A percentile compares a stretch with the other conserved stretches of the same genome.
These are phyloP conservation scores for Epichloe uncinata DNA, from an alignment of 2,329 filamentous ascomycete genomes.

Conservation along the genomic window DNA sequence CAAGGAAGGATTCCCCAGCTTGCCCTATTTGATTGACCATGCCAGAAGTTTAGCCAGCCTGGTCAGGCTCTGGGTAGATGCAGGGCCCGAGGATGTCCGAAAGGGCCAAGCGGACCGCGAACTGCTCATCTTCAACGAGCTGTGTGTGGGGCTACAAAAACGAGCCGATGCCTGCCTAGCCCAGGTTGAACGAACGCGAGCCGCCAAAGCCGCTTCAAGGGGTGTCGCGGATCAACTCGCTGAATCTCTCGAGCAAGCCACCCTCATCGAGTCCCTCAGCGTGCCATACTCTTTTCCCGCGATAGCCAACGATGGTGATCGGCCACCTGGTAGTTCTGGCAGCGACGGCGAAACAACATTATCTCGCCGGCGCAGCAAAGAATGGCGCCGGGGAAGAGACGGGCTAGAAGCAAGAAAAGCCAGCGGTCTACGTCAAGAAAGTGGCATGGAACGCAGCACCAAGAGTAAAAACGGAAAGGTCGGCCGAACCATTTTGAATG, in stretches of 20 bases:
- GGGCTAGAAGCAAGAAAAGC: constrained; percentile 16
- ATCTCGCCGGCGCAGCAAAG: constrained; percentile 18
- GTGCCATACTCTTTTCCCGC: constrained; percentile 17
- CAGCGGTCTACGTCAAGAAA: constrained; percentile 15
- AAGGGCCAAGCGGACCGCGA: constrained; percentile 30
- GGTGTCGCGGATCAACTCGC: constrained; percentile 25
- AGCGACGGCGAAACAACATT: constrained; percentile 25
- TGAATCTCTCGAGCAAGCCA: constrained; percentile 34
- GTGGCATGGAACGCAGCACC: constrained; percentile 15
- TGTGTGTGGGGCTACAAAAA: constrained; percentile 36
- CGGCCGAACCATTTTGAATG: constrained; percentile 28
- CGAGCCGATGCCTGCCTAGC: constrained; percentile 38
- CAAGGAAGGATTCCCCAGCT: constrained; percentile 80
- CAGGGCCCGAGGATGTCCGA: constrained; percentile 27
- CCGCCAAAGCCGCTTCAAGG: constrained; percentile 19
- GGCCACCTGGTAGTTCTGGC: constrained; percentile 36
- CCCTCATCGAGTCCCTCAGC: constrained; percentile 22
- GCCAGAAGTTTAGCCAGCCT: constrained; percentile 73
- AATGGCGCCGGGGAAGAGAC: constrained; percentile 14
- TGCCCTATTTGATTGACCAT: constrained; percentile 87
- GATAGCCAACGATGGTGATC: constrained; percentile 16
- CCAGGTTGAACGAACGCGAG: constrained; percentile 32
- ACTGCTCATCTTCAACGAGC: constrained; percentile 36
- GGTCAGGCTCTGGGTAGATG: constrained; percentile 66
- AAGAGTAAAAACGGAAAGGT: constrained; percentile 26